Conservation (phyloP, 2,329 filamentous ascomycete species). For the Sporothrix sp. region DNA sequence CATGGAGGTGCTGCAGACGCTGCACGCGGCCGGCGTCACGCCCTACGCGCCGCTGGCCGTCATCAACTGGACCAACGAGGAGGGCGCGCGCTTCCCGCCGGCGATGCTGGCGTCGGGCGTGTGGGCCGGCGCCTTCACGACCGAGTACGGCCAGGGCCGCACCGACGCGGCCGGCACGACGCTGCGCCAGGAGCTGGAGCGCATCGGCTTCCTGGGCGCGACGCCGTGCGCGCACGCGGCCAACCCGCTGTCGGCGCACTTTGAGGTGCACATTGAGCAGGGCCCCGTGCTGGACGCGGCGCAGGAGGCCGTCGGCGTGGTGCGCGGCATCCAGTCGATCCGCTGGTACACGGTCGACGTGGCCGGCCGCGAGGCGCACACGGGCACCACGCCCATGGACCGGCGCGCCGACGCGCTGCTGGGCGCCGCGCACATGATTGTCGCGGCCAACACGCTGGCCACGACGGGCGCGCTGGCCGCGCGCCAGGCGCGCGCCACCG, state of each 20-base stretch:
- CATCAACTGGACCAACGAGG: slow-evolving; percentile 76
- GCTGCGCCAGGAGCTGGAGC: slow-evolving; percentile 58
- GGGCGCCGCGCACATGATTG: slow-evolving; percentile 52
- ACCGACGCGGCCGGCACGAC: slow-evolving; percentile 54
- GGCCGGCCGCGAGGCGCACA: slow-evolving; percentile 59
- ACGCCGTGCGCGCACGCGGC: slow-evolving; percentile 45
- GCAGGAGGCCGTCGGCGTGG: slow-evolving; percentile 55
- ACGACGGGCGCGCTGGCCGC: slow-evolving; percentile 26
- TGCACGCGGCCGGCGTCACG: slow-evolving; percentile 57
- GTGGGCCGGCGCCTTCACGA: slow-evolving; percentile 59
- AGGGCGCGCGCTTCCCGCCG: slow-evolving; percentile 69
- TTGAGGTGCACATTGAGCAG: slow-evolving; percentile 80
- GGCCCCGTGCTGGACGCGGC: slow-evolving; percentile 62
- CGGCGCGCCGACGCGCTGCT: slow-evolving; percentile 26
- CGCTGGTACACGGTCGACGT: slow-evolving; percentile 63
- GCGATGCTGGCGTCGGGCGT: slow-evolving; percentile 68
- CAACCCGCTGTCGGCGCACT: slow-evolving; percentile 64
- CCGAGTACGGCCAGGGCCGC: slow-evolving; percentile 50
- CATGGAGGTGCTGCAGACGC: slow-evolving; percentile 58
- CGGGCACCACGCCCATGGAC: slow-evolving; percentile 55
- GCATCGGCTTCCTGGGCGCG: slow-evolving; percentile 60
- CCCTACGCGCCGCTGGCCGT: slow-evolving; percentile 65
- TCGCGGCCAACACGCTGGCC: slow-evolving; percentile 54
- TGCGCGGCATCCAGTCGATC: slow-evolving; percentile 65
- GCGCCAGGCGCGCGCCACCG: slow-evolving; percentile 55